Conservation (phyloP, 345 rosid genomes). For the Arabidopsis suecica region DNA sequence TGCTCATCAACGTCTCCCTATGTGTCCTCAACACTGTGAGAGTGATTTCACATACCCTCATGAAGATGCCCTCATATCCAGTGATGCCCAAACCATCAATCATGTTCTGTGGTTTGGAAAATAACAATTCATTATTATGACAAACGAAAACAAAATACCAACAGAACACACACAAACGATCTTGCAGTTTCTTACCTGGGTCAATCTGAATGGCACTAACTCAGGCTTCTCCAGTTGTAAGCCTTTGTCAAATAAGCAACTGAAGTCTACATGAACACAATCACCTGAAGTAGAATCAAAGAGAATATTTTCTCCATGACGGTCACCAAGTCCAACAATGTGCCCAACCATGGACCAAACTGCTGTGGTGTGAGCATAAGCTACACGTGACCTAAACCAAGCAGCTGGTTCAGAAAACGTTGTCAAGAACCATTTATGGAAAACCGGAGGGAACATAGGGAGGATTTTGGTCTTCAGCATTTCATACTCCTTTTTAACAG, state of each 20-base stretch:
- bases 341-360: constrained; percentile 99
- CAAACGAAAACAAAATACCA: background rate
- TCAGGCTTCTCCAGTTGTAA: constrained; percentile 98
- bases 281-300: constrained; percentile 99
- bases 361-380: constrained; percentile 96
- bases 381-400: constrained; percentile 96
- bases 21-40: constrained; percentile 85
- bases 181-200: constrained; percentile 66
- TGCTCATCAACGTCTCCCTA: constrained; percentile 94
- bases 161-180: constrained; percentile 6
- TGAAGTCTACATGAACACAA: constrained; percentile 97
- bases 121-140: constrained; percentile 23
- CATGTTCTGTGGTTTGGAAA: constrained; percentile 69
- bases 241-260: constrained; percentile 97
- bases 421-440: constrained; percentile 93
- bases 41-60: constrained; percentile 87
- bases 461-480: constrained; percentile 91
- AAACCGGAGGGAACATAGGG: constrained; percentile 95
- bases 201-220: constrained; percentile 95
- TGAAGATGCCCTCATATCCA: constrained; percentile 90
- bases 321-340: constrained; percentile 95
- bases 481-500: constrained; percentile 81
- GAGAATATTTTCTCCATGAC: constrained; percentile 98
- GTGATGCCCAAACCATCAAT: constrained; percentile 97
- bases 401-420: constrained; percentile 99